A percentile compares a stretch with the other conserved stretches of the same genome.
phyloP scores from a whole-genome alignment of 164 flowering plant species.

The Protea cynaroides region DNA sequence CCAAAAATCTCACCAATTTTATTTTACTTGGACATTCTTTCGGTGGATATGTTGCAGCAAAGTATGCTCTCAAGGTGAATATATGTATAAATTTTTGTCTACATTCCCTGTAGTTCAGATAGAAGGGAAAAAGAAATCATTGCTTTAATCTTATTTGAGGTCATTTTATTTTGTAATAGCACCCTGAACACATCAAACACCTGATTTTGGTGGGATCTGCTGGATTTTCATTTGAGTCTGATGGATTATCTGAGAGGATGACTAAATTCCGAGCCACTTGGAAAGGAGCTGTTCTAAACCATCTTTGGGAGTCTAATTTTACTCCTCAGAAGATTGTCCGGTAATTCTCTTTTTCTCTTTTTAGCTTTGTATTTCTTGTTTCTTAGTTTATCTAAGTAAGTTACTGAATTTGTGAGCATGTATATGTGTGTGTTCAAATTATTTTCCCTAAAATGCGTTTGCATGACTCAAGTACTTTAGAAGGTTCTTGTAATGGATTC shows the following conservation, averaged over 20 bases:
- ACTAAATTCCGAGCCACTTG: conserved; percentile 71
- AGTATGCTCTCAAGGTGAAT: conserved; percentile 92
- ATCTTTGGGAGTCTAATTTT: conserved; percentile 92
- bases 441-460: too few species aligned
- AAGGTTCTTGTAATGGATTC: too few species aligned
- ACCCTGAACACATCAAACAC: conserved; percentile 88
- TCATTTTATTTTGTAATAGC: conserved; percentile 34
- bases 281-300: conserved; percentile 85
- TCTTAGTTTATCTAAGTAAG: too few species aligned
- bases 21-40: conserved; percentile 95
- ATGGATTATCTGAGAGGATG: conserved; percentile 51
- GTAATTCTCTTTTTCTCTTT: conserved; percentile 24
- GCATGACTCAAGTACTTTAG: too few species aligned
- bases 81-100: neutral
- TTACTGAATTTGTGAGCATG: too few species aligned
- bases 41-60: conserved; percentile 97
- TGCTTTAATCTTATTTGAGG: conserved; percentile 7
- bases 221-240: conserved; percentile 77
- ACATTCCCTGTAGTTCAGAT: neutral
- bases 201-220: conserved; percentile 91
- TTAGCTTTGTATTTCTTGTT: too few species aligned
- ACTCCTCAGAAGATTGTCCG: conserved; percentile 86
- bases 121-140: neutral
- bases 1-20: conserved; percentile 79
- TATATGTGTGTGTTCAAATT: too few species aligned